Evolutionary conservation across 2,329 filamentous ascomycete genomes (phyloP), one percentile per base, ranked within the genome.

Genomic region (Xylaria sp.): DNA sequence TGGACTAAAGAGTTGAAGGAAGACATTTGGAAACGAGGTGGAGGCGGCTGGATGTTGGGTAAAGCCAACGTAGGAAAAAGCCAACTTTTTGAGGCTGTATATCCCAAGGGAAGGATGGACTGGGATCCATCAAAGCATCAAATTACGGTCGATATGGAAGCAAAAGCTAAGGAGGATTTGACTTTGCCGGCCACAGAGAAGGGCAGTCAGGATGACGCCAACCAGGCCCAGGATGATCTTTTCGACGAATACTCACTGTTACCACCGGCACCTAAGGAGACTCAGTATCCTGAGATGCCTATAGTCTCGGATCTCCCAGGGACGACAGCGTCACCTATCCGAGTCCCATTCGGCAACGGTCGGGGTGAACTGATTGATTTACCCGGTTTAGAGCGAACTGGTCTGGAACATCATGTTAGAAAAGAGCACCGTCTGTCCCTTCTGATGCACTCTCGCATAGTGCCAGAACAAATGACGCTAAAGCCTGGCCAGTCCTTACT

Each of bases 61-160:
- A 98, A 97, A 80, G 93, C 94, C 70, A 99, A 99, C 76, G 97
- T 98, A 2, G 97, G 96, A 28, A 99, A 99, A 81, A 98, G 95
- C 74, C 91, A 91, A 76, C 86, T 99, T 2, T 97, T 98, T 68
- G 90, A 96, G 73, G 87, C 90, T 4, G 89, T 97, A 8, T 97
- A 94, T 75, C 95, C 97, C 4, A 95, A 92, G 83, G 90, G 89
- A 30, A 85, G 84, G 41, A 85, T 84, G 81, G 83, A 80, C 67
- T 76, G 76, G 66, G 72, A 75, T 2, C 75, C 79, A 75, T 60
- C 79, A 75, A 73, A 78, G 63, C 74, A 82, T 76, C 77, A 80
- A 18, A 81, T 82, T 57, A 72, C 72, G 3, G 66, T 82, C 56
- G 70, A 77, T 13, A 73, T 81, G 71, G 77, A 76, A 39, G 71